Evolutionary conservation across 352 stramenopile species (phyloP), one percentile per base, ranked within the genome.

Genomic region (Globisporangium uncinulatum): DNA sequence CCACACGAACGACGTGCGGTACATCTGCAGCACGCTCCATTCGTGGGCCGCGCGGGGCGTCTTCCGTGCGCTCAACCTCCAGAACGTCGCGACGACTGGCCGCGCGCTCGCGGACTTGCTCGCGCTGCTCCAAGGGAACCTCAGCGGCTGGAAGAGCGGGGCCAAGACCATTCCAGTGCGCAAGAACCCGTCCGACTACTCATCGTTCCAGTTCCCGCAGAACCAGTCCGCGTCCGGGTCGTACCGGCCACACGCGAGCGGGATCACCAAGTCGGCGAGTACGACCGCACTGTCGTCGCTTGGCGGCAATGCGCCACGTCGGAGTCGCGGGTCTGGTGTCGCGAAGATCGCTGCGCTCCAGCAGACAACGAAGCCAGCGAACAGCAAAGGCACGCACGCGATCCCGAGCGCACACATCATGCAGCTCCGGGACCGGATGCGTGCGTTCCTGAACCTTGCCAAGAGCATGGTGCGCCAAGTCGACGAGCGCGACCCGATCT

Each of bases 351-450:
- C 82, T 4, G 82, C 82, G 44, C 86, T 95, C 76, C 73, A 83
- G 55, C 78, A 93, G 51, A 86, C 66, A 1, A 61, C 82, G 10
- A 92, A 92, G 56, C 79, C 83, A 0, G 71, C 73, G 46, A 60
- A 71, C 8, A 73, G 67, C 48, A 78, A 67, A 42, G 73, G 74
- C 56, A 79, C 75, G 11, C 83, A 93, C 61, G 79, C 77, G 24
- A 95, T 95, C 43, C 79, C 83, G 17, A 87, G 63, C 49, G 71
- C 83, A 11, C 82, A 94, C 45, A 89, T 95, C 54, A 90, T 82
- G 67, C 86, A 98, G 66, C 86, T 98, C 36, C 90, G 97, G 41
- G 97, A 99, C 60, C 97, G 97, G 54, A 67, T 98, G 48, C 84
- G 96, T 14, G 89, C 74, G 9, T 97, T 99, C 41, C 65, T 98